A percentile compares a stretch with the other conserved stretches of the same genome.
These are phyloP conservation scores for Grosmannia huntii DNA, from an alignment of 2,329 filamentous ascomycete genomes.

Conservation along the genomic window DNA sequence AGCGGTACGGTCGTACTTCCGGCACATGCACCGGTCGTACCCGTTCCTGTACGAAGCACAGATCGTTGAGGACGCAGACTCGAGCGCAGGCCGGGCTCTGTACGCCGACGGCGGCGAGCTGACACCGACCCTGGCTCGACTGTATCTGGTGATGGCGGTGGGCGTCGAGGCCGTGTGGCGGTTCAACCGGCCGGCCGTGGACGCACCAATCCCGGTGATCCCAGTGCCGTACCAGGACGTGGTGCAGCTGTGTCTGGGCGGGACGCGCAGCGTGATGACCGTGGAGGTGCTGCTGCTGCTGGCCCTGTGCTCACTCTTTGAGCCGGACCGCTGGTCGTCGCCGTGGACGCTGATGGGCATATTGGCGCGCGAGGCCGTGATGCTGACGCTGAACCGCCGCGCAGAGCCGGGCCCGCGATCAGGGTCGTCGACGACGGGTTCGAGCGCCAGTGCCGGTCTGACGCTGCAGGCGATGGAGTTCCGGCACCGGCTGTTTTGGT, in stretches of 20 bases:
- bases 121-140: conserved; percentile 21
- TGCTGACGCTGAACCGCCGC: conserved; percentile 23
- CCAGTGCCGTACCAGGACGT: conserved; percentile 26
- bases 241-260: conserved; percentile 24
- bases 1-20: conserved; percentile 31
- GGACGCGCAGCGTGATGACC: conserved; percentile 19
- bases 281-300: conserved; percentile 28
- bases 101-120: conserved; percentile 11
- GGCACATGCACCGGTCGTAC: conserved; percentile 31
- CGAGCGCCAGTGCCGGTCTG: conserved; percentile 7
- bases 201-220: conserved; percentile 18
- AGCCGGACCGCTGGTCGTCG: conserved; percentile 23
- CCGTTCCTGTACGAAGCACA: conserved; percentile 28
- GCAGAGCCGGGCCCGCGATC: conserved; percentile 14
- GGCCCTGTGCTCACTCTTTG: conserved; percentile 30
- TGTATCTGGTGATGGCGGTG: conserved; percentile 32
- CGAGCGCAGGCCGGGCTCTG: conserved; percentile 10
- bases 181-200: conserved; percentile 23
- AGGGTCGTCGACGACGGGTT: not conserved
- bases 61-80: conserved; percentile 22
- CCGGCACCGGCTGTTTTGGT: conserved; percentile 28
- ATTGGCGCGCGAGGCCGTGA: conserved; percentile 25
- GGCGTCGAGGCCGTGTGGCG: conserved; percentile 29
- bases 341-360: conserved; percentile 28
- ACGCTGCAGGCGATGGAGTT: conserved; percentile 16